phyloP scores from a whole-genome alignment of 1,284 basidiomycete genomes.

The Cryptococcus sp. region DNA sequence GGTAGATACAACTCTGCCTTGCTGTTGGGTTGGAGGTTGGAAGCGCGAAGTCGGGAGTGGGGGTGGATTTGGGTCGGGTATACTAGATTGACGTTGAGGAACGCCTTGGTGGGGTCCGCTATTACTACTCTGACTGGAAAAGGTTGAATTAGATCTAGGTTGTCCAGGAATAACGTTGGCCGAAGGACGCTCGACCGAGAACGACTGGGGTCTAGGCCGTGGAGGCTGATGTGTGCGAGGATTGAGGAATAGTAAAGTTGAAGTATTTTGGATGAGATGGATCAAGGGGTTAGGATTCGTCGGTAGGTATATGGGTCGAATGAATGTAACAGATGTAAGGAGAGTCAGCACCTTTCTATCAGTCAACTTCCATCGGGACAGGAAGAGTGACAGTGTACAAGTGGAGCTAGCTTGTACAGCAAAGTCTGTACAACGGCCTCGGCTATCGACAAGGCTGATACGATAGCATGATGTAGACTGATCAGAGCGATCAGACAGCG shows the following conservation, averaged over 20 bases:
- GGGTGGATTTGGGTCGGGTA: conserved; percentile 5
- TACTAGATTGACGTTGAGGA: neutral
- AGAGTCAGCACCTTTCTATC: no score
- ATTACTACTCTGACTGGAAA: neutral
- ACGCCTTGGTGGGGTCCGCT: neutral
- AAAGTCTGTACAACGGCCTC: no score
- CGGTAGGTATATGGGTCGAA: no score
- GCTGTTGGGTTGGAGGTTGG: conserved; percentile 9
- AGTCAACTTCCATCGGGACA: no score
- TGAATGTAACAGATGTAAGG: no score
- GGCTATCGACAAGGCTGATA: no score
- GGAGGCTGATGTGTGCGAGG: neutral
- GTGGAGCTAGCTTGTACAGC: no score
- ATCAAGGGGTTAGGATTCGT: no score
- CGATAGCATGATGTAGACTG: no score
- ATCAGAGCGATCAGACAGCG: neutral
- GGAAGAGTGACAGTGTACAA: no score
- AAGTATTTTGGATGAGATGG: no score
- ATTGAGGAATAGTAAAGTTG: neutral
- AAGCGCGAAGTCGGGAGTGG: neutral
- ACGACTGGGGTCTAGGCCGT: conserved; percentile 11
- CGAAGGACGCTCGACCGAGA: conserved; percentile 10
- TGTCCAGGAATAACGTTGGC: neutral
- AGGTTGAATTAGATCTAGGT: neutral
- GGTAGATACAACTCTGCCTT: conserved; percentile 15